Evolutionary conservation across 2,329 filamentous ascomycete species (phyloP).

Genomic region (Coniochaeta hoffmannii): DNA sequence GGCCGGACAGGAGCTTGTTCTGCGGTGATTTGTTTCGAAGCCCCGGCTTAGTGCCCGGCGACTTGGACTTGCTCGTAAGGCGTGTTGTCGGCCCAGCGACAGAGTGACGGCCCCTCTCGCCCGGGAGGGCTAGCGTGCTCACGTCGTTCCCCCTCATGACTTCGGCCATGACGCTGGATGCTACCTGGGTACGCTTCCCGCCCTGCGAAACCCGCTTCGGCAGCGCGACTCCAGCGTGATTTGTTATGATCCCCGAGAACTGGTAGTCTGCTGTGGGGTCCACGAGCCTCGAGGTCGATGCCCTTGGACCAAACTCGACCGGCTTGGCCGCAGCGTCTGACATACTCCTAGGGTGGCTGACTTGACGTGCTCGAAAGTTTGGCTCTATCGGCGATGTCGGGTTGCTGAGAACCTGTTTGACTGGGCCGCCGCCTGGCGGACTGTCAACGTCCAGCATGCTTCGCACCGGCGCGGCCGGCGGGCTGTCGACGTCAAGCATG

Average conservation of each 20-base stretch:
- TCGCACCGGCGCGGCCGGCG: constrained; percentile 31
- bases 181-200: constrained; percentile 19
- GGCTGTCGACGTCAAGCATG: constrained; percentile 54
- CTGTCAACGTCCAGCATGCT: constrained; percentile 46
- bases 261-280: constrained; percentile 50
- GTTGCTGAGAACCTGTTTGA: constrained; percentile 30
- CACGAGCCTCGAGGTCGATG: constrained; percentile 15
- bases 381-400: constrained; percentile 38
- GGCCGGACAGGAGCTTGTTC: constrained; percentile 18
- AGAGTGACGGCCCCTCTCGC: constrained; percentile 33
- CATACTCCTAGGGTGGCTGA: constrained; percentile 41
- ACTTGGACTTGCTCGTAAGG: constrained; percentile 41
- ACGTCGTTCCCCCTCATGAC: constrained; percentile 46
- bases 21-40: constrained; percentile 41
- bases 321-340: constrained; percentile 46
- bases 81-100: constrained; percentile 22
- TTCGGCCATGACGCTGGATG: constrained; percentile 34
- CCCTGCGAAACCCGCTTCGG: constrained; percentile 46
- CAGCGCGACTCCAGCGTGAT: constrained; percentile 37
- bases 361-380: constrained; percentile 22
- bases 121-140: constrained; percentile 39
- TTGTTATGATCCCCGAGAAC: constrained; percentile 52
- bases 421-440: constrained; percentile 17
- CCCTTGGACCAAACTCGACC: constrained; percentile 36
- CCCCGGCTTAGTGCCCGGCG: constrained; percentile 42